Base-by-base conservation (phyloP, 352 stramenopile genomes). In the Phytophthora kernoviae region DNA sequence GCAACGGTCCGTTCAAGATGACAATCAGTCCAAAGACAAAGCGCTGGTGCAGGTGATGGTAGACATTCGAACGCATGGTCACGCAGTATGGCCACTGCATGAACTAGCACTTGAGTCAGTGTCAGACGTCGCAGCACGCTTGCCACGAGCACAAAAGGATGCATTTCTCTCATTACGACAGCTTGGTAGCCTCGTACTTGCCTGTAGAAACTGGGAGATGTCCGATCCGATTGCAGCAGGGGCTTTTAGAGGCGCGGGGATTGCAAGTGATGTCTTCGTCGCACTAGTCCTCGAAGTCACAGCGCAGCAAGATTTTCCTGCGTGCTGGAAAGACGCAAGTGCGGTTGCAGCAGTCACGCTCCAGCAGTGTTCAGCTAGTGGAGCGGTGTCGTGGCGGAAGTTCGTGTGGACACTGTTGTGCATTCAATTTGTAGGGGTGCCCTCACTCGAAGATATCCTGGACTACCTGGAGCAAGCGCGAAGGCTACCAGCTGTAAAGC, bases 341-440 rank as follows among this genome's bases (percentile, higher is more conserved):
- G 50, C 64, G 2, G 43, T 87, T 22, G 75, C 75, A 33, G 55
- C 53, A 26, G 41, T 86, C 30, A 74, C 73, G 37, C 60, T 72
- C 6, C 54, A 69, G 40, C 54, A 68, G 22, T 69, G 44, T 26
- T 62, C 43, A 4, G 20, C 30, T 15, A 24, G 27, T 15, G 54
- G 18, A 3, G 20, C 43, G 4, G 43, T 77, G 5, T 68, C 59
- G 17, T 89, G 79, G 79, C 63, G 65, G 27, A 56, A 58, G 14
- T 61, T 87, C 5, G 30, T 87, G 3, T 72, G 79, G 42, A 72
- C 71, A 24, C 22, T 87, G 32, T 12, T 86, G 8, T 76, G 61
- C 47, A 52, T 70, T 5, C 57, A 82, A 12, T 83, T 79, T 20
- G 40, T 65, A 1, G 68, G 43, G 0, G 55, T 77, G 5, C 68